These are phyloP conservation scores for Saturnispora sanitii DNA, from an alignment of 805 yeast species.

Conservation along the genomic window DNA sequence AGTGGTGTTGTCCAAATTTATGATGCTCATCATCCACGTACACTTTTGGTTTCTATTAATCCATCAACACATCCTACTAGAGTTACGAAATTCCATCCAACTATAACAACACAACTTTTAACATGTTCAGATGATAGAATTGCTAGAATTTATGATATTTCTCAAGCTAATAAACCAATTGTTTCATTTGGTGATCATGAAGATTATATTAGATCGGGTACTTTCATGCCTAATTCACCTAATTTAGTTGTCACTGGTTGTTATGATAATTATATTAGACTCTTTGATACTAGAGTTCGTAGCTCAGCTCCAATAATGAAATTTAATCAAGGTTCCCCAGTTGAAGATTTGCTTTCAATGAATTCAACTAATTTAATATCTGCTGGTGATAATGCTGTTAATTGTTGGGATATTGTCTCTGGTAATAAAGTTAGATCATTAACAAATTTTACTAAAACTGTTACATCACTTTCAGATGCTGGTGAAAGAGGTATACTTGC, in stretches of 20 bases:
- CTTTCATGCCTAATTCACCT: constrained; percentile 57
- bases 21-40: constrained; percentile 67
- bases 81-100: constrained; percentile 85
- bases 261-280: constrained; percentile 78
- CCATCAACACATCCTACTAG: constrained; percentile 87
- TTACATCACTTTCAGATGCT: constrained; percentile 69
- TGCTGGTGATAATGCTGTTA: constrained; percentile 71
- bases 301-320: constrained; percentile 42
- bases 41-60: constrained; percentile 65
- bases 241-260: constrained; percentile 86
- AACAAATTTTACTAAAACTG: constrained; percentile 86
- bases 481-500: constrained; percentile 77
- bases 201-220: constrained; percentile 81
- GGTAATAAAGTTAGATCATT: constrained; percentile 62
- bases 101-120: constrained; percentile 59
- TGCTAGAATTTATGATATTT: constrained; percentile 81
- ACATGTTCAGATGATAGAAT: constrained; percentile 89
- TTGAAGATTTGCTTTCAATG: constrained; percentile 73
- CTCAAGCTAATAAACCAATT: constrained; percentile 65
- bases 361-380: constrained; percentile 68
- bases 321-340: constrained; percentile 69
- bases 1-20: constrained; percentile 86
- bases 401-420: constrained; percentile 86
- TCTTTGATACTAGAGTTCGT: constrained; percentile 68
- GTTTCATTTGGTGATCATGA: constrained; percentile 62